A percentile compares a stretch with the other conserved stretches of the same genome.
Evolutionary conservation across 2,329 filamentous ascomycete genomes (phyloP).

Genomic region (Beauveria australis): DNA sequence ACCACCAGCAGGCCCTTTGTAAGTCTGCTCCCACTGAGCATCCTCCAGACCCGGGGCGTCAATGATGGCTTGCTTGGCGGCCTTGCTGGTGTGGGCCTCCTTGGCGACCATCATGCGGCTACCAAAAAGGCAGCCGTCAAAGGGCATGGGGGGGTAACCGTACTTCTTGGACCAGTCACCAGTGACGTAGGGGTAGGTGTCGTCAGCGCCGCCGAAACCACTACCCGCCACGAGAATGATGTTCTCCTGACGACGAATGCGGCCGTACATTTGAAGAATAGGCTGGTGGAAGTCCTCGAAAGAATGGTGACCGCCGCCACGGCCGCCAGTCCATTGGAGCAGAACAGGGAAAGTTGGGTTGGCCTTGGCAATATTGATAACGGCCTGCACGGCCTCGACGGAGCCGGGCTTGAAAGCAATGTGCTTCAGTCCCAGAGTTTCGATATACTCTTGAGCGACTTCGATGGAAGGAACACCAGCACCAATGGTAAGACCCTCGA

Average conservation of each 20-base stretch:
- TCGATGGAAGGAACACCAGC: conserved; percentile 91
- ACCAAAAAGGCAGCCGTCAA: conserved; percentile 84
- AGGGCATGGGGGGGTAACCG: conserved; percentile 87
- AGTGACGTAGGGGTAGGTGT: conserved; percentile 87
- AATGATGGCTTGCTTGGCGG: conserved; percentile 83
- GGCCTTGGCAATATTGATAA: conserved; percentile 90
- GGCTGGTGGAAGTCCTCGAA: conserved; percentile 94
- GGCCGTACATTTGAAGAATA: conserved; percentile 81
- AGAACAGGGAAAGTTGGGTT: conserved; percentile 90
- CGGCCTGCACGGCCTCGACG: conserved; percentile 75
- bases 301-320: conserved; percentile 89
- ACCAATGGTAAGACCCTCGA: conserved; percentile 87
- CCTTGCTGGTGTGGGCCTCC: conserved; percentile 80
- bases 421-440: conserved; percentile 86
- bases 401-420: conserved; percentile 93
- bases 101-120: conserved; percentile 94
- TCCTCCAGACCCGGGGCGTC: conserved; percentile 79
- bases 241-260: conserved; percentile 78
- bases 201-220: conserved; percentile 82
- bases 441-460: conserved; percentile 87
- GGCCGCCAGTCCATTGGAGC: conserved; percentile 89
- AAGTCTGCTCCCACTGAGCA: conserved; percentile 81
- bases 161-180: conserved; percentile 82
- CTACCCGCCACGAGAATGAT: conserved; percentile 84
- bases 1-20: conserved; percentile 83